These are phyloP conservation scores for Collybia nuda DNA, from an alignment of 768 basidiomycete species.

Conservation along the genomic window DNA sequence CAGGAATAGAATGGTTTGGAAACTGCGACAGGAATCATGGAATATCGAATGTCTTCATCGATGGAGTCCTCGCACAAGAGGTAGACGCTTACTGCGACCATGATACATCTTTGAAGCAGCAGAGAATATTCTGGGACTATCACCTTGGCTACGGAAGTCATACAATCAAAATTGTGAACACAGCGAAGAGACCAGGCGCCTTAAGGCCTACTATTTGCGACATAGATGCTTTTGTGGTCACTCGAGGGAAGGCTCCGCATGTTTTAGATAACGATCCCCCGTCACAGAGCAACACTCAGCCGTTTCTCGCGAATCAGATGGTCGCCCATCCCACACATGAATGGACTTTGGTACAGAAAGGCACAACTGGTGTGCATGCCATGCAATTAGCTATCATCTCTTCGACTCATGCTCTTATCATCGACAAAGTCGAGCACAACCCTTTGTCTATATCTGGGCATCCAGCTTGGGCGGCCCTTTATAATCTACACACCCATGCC, in stretches of 20 bases:
- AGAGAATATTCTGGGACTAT: constrained; percentile 64
- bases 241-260: constrained; percentile 30
- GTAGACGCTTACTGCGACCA: constrained; percentile 46
- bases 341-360: constrained; percentile 66
- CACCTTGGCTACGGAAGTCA: constrained; percentile 53
- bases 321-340: constrained; percentile 3
- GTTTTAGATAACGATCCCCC: constrained; percentile 1
- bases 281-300: not conserved
- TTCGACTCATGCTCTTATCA: constrained; percentile 62
- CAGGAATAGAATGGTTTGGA: constrained; percentile 80
- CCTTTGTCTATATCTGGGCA: constrained; percentile 71
- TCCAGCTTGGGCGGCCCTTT: constrained; percentile 80
- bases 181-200: constrained; percentile 39
- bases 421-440: constrained; percentile 89
- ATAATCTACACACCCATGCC: constrained; percentile 63
- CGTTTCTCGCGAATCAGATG: constrained; percentile 6
- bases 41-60: constrained; percentile 53
- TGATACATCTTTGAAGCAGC: constrained; percentile 41
- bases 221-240: constrained; percentile 70
- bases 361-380: constrained; percentile 73
- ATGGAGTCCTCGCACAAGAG: constrained; percentile 43
- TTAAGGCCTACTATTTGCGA: constrained; percentile 39
- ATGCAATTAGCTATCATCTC: constrained; percentile 79
- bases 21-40: constrained; percentile 55
- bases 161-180: constrained; percentile 62